Conservation (phyloP, 176 grass and related monocot genomes). For the Aegilops longissima region DNA sequence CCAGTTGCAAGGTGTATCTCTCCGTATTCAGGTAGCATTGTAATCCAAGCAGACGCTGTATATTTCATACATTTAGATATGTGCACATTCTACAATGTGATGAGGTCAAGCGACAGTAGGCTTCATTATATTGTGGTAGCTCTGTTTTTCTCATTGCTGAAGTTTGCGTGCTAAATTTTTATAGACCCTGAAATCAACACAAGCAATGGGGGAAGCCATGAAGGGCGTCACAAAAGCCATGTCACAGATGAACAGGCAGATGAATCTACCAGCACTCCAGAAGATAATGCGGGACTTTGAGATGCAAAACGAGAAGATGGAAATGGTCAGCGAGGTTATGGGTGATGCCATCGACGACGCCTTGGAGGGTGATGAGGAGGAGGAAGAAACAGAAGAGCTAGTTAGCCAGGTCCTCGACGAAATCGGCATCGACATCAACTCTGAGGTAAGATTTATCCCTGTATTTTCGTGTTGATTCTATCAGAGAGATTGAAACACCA, state of each 20-base stretch:
- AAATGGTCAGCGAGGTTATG: constrained; percentile 71
- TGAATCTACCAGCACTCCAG: constrained; percentile 68
- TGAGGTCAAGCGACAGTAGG: not conserved
- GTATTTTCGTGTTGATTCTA: not conserved
- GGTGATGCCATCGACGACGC: constrained; percentile 75
- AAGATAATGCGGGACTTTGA: constrained; percentile 78
- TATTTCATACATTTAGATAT: not conserved
- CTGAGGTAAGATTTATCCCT: constrained; percentile 39
- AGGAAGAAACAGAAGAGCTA: constrained; percentile 83
- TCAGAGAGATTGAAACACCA: not conserved
- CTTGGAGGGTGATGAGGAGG: constrained; percentile 75
- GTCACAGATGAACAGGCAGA: constrained; percentile 74
- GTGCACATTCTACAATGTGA: not conserved
- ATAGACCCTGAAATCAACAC: constrained; percentile 84
- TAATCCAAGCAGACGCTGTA: not conserved
- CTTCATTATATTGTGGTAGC: not conserved
- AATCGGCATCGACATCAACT: constrained; percentile 75
- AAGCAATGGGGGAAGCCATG: constrained; percentile 90
- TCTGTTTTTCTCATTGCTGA: not conserved
- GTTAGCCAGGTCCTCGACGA: constrained; percentile 82
- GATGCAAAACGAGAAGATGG: constrained; percentile 80
- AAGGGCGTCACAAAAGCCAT: constrained; percentile 83
- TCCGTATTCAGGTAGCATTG: constrained; percentile 73
- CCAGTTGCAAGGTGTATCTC: constrained; percentile 88
- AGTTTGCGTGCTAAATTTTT: not conserved